A percentile compares a stretch with the other conserved stretches of the same genome.
These are phyloP conservation scores for Triticum monococcum DNA, from an alignment of 176 grass and related monocot species.

Conservation along the genomic window DNA sequence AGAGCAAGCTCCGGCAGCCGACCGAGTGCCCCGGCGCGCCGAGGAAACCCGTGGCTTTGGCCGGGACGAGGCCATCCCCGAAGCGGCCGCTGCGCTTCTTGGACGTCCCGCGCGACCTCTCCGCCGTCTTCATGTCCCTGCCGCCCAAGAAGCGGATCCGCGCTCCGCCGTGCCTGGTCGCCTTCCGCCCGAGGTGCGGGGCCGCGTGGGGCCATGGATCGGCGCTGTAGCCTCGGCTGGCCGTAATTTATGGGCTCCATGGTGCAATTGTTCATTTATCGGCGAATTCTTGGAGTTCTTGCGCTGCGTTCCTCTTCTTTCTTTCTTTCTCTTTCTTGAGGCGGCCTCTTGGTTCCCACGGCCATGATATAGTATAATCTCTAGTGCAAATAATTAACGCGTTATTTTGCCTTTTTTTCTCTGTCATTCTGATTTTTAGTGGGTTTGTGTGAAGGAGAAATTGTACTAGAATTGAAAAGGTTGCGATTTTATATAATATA, in stretches of 20 bases:
- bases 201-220: conserved; percentile 35
- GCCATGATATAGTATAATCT: conserved; percentile 29
- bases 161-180: conserved; percentile 31
- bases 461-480: conserved; percentile 31
- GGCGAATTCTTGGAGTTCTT: conserved; percentile 29
- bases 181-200: conserved; percentile 65
- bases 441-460: conserved; percentile 38
- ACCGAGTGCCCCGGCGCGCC: conserved; percentile 58
- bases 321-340: background rate
- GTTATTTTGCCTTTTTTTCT: background rate
- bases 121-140: conserved; percentile 45
- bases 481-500: conserved; percentile 19
- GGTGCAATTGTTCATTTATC: background rate
- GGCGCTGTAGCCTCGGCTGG: background rate
- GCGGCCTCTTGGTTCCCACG: conserved; percentile 23
- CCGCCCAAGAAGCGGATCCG: conserved; percentile 76
- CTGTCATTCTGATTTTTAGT: background rate
- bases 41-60: conserved; percentile 14
- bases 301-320: background rate
- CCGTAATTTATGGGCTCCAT: background rate
- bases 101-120: conserved; percentile 54
- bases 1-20: conserved; percentile 36
- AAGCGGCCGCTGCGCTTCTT: conserved; percentile 26
- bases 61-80: conserved; percentile 11
- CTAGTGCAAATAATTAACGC: conserved; percentile 43